A percentile compares a stretch with the other conserved stretches of the same genome.
These are phyloP conservation scores for Pichia terricola DNA, from an alignment of 1,139 yeast species.

Conservation along the genomic window DNA sequence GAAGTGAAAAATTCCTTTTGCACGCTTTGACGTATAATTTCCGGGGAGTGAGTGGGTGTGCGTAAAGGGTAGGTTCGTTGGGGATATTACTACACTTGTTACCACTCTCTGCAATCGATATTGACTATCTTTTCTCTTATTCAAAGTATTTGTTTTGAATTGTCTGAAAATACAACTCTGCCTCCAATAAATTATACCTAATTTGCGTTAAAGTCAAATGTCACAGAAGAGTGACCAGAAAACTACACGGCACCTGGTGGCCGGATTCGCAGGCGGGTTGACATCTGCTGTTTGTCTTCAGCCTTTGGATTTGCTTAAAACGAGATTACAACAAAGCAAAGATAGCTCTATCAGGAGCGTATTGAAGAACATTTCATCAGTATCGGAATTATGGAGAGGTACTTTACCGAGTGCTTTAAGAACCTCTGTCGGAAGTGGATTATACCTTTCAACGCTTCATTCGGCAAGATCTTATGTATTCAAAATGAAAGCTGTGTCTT, in stretches of 20 bases:
- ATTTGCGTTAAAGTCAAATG: no score
- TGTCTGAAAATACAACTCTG: no score
- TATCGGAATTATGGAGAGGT: slow-evolving; percentile 78
- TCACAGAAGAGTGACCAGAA: slow-evolving; percentile 1
- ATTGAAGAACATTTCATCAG: slow-evolving; percentile 36
- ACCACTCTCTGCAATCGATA: no score
- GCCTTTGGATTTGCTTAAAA: slow-evolving; percentile 84
- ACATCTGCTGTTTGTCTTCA: slow-evolving; percentile 75
- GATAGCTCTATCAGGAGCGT: slow-evolving; percentile 33
- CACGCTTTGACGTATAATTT: no score
- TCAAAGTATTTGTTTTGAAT: no score
- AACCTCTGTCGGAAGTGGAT: slow-evolving; percentile 84
- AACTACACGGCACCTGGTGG: slow-evolving; percentile 43
- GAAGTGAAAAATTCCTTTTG: no score
- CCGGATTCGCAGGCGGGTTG: slow-evolving; percentile 86
- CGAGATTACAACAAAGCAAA: slow-evolving; percentile 72
- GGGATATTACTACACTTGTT: no score
- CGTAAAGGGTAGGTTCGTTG: no score
- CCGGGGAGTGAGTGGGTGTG: no score
- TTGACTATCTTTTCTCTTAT: no score
- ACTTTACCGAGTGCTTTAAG: slow-evolving; percentile 84
- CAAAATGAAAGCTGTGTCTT: slow-evolving; percentile 15
- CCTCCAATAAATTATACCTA: no score
- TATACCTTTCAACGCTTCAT: slow-evolving; percentile 70
- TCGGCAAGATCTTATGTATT: slow-evolving; percentile 47